These are phyloP conservation scores for Mycena leptocephala DNA, from an alignment of 768 basidiomycete species.

Conservation along the genomic window DNA sequence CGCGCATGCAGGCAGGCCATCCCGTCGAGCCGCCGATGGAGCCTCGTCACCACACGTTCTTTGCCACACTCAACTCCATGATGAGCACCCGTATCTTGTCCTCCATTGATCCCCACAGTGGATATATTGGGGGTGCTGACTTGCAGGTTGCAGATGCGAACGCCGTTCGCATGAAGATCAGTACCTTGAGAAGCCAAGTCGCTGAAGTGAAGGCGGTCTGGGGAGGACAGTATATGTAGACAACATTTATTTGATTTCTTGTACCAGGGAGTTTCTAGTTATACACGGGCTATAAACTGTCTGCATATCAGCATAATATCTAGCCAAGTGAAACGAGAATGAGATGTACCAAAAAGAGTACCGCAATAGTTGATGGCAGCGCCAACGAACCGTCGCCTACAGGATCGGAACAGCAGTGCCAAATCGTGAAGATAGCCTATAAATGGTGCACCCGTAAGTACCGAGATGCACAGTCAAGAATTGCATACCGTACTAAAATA, in stretches of 20 bases:
- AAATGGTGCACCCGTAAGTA: no score
- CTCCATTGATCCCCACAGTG: not conserved
- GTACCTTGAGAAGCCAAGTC: not conserved
- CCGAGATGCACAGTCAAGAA: no score
- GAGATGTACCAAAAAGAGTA: no score
- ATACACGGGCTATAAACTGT: no score
- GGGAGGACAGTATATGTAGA: not conserved
- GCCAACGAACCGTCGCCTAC: no score
- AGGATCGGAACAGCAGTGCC: no score
- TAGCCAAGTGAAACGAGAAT: no score
- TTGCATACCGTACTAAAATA: no score
- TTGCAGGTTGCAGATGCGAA: not conserved
- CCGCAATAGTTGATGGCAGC: no score
- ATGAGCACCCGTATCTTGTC: constrained; percentile 1
- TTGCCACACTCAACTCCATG: not conserved
- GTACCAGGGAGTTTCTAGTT: no score
- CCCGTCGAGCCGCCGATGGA: not conserved
- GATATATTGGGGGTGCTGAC: not conserved
- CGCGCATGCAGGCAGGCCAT: not conserved
- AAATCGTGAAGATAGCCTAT: no score
- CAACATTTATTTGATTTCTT: not conserved
- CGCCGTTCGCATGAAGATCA: constrained; percentile 5
- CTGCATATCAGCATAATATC: no score
- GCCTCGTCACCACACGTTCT: not conserved
- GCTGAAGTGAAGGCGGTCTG: not conserved